Conservation (phyloP, 2,329 filamentous ascomycete species). For the Aspergillus sp. region DNA sequence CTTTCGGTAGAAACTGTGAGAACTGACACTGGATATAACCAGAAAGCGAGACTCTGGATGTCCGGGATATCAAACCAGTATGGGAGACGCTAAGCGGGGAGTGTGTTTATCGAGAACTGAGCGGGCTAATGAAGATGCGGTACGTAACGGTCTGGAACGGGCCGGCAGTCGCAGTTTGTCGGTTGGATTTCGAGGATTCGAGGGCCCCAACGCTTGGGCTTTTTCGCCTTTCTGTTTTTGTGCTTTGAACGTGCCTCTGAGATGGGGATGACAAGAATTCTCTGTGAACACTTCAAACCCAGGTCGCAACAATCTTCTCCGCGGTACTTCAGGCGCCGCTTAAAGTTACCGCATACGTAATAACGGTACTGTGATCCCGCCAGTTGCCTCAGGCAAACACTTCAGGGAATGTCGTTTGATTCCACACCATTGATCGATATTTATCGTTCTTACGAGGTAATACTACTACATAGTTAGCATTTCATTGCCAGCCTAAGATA, state of each 20-base stretch:
- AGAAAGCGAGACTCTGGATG: background rate
- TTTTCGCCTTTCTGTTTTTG: background rate
- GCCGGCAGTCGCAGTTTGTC: background rate
- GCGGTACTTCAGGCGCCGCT: background rate
- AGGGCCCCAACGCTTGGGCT: background rate
- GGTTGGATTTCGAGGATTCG: background rate
- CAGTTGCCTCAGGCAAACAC: background rate
- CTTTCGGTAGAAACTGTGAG: constrained; percentile 15
- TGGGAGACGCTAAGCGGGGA: constrained; percentile 6
- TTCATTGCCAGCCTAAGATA: background rate
- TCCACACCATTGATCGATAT: too few species aligned
- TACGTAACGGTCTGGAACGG: constrained; percentile 3
- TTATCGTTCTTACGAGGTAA: too few species aligned
- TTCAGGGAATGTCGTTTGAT: too few species aligned
- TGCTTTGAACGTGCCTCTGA: background rate
- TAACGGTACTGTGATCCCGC: background rate
- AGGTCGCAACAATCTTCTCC: background rate
- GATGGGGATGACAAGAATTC: background rate
- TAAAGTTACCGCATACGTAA: background rate
- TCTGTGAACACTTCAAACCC: background rate
- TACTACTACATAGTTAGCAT: too few species aligned
- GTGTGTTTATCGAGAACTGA: constrained; percentile 1
- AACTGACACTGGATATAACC: background rate
- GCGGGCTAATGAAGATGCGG: constrained; percentile 4
- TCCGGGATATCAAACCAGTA: background rate